Evolutionary conservation across 2,329 filamentous ascomycete genomes (phyloP).

Genomic region (Fusarium longipes): DNA sequence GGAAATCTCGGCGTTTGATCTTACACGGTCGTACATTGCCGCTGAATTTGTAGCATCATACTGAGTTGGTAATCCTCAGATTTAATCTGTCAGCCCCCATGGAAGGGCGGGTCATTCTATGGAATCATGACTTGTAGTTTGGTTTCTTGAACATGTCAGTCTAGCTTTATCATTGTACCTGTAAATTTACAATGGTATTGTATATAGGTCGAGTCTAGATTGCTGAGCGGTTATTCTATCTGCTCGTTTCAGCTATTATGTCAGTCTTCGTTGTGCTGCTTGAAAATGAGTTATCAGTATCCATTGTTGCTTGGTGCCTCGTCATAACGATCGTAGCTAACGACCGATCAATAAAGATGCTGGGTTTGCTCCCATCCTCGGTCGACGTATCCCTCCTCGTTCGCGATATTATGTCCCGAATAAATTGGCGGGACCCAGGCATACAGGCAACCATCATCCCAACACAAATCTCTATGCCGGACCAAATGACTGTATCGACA

Average conservation of each 20-base stretch:
- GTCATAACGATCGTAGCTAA: conserved; percentile 1
- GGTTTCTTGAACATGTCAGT: too few species aligned
- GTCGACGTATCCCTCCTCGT: accelerated
- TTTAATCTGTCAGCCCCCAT: too few species aligned
- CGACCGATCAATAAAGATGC: background rate
- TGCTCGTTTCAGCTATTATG: too few species aligned
- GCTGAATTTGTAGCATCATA: too few species aligned
- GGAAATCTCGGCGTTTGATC: too few species aligned
- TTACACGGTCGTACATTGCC: too few species aligned
- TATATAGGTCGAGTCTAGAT: too few species aligned
- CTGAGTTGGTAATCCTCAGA: too few species aligned
- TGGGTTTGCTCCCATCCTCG: background rate
- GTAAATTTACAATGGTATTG: too few species aligned
- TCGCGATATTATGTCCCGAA: background rate
- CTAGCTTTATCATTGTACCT: too few species aligned
- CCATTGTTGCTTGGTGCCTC: background rate
- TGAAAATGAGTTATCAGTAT: background rate
- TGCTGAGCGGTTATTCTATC: accelerated
- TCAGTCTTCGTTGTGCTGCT: background rate
- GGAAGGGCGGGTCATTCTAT: too few species aligned
- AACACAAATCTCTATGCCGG: conserved; percentile 1
- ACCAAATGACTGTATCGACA: background rate
- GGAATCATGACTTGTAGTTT: too few species aligned
- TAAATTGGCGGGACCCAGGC: conserved; percentile 12
- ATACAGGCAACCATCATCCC: conserved; percentile 26